Evolutionary conservation across 306 rosid species (phyloP).

Genomic region (Inga oerstediana): DNA sequence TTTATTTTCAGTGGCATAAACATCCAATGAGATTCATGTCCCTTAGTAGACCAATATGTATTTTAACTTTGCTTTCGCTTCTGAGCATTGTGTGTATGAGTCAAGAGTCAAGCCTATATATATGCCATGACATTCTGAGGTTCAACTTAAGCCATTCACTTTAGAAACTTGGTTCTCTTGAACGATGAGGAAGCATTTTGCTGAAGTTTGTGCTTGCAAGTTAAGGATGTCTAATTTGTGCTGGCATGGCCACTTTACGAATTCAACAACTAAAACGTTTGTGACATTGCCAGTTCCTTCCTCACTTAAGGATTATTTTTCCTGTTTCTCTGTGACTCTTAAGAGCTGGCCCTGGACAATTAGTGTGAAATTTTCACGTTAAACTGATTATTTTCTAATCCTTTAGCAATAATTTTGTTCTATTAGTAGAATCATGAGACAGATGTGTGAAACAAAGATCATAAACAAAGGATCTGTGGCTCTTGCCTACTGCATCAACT

Average conservation of each 20-base stretch:
- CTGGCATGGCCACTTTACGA: neutral
- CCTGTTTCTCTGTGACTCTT: neutral
- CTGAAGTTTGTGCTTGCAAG: slow-evolving; percentile 23
- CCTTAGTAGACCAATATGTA: slow-evolving; percentile 8
- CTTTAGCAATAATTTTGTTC: slow-evolving; percentile 1
- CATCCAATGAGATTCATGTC: slow-evolving; percentile 10
- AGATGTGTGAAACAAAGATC: neutral
- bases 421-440: neutral
- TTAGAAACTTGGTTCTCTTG: slow-evolving; percentile 21
- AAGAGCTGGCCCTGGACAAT: neutral
- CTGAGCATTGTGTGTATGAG: neutral
- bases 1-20: slow-evolving; percentile 17
- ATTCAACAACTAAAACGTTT: slow-evolving; percentile 15
- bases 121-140: neutral
- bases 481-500: slow-evolving; percentile 1
- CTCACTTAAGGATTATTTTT: neutral
- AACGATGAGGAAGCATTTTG: slow-evolving; percentile 4
- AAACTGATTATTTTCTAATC: slow-evolving; percentile 20
- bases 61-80: slow-evolving; percentile 26
- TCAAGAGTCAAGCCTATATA: neutral
- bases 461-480: slow-evolving; percentile 5
- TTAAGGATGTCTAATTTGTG: neutral
- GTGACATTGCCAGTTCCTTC: slow-evolving; percentile 1
- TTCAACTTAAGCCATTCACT: slow-evolving; percentile 3
- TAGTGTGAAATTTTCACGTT: neutral